A percentile compares a stretch with the other conserved stretches of the same genome.
These are phyloP conservation scores for Apiospora marii DNA, from an alignment of 2,329 filamentous ascomycete genomes.

Conservation along the genomic window DNA sequence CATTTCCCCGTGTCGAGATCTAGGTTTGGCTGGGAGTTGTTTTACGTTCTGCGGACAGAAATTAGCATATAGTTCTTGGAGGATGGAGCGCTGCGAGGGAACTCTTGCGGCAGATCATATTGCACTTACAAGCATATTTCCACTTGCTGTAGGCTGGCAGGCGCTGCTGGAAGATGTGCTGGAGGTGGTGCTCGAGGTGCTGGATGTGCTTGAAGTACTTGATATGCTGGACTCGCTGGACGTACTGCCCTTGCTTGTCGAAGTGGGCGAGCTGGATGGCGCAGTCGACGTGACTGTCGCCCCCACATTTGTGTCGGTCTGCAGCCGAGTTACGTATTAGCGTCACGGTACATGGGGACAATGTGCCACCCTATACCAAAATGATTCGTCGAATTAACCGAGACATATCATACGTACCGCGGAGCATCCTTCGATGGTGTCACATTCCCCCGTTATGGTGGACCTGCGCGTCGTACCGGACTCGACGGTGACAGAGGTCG, in stretches of 20 bases:
- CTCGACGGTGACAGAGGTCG: conserved; percentile 22
- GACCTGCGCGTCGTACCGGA: conserved; percentile 5
- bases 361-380: background rate
- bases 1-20: background rate
- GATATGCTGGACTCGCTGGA: no score
- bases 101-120: background rate
- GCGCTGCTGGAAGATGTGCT: background rate
- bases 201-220: no score
- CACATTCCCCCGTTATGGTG: conserved; percentile 16
- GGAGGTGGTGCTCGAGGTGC: background rate
- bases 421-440: background rate
- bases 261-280: background rate
- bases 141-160: background rate
- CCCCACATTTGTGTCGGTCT: background rate
- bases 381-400: no score
- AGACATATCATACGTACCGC: background rate
- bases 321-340: background rate
- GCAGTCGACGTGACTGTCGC: background rate
- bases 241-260: no score
- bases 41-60: background rate
- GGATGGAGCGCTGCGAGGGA: background rate
- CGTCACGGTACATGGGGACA: background rate
- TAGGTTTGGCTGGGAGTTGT: background rate
- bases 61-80: background rate
- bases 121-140: background rate